These are phyloP conservation scores for Solanum pennellii DNA, from an alignment of 257 asterid genomes.

Conservation along the genomic window DNA sequence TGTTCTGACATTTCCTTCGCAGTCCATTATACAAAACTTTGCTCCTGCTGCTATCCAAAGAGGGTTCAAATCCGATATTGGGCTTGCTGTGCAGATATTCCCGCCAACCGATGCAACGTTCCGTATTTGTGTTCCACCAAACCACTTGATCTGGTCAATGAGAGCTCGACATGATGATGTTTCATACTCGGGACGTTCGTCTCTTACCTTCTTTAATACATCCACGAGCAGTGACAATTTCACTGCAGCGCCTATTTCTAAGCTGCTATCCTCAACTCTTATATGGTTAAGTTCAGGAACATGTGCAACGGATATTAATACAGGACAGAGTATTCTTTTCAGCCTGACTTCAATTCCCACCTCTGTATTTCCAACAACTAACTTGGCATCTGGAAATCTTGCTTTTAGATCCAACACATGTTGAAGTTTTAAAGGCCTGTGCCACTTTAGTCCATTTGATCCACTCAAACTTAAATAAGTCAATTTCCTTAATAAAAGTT, in stretches of 20 bases:
- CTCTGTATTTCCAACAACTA: constrained; percentile 83
- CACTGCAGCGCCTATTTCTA: constrained; percentile 87
- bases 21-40: constrained; percentile 47
- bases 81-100: constrained; percentile 96
- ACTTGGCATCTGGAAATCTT: constrained; percentile 53
- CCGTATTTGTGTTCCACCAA: constrained; percentile 87
- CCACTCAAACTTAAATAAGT: constrained; percentile 51
- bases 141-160: constrained; percentile 78
- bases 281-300: constrained; percentile 72
- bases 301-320: constrained; percentile 55
- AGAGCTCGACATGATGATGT: constrained; percentile 77
- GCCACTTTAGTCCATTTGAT: constrained; percentile 68
- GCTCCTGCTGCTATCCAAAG: constrained; percentile 90
- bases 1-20: constrained; percentile 45
- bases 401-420: constrained; percentile 53
- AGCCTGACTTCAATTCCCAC: constrained; percentile 87
- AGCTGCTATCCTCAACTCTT: constrained; percentile 50
- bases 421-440: constrained; percentile 66
- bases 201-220: constrained; percentile 30
- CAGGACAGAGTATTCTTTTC: constrained; percentile 57
- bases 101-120: constrained; percentile 89
- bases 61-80: constrained; percentile 96
- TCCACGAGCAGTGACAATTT: constrained; percentile 60
- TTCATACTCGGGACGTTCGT: constrained; percentile 44
- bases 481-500: constrained; percentile 54